Evolutionary conservation across 805 yeast genomes (phyloP).

Genomic region (Saturnispora besseyi): DNA sequence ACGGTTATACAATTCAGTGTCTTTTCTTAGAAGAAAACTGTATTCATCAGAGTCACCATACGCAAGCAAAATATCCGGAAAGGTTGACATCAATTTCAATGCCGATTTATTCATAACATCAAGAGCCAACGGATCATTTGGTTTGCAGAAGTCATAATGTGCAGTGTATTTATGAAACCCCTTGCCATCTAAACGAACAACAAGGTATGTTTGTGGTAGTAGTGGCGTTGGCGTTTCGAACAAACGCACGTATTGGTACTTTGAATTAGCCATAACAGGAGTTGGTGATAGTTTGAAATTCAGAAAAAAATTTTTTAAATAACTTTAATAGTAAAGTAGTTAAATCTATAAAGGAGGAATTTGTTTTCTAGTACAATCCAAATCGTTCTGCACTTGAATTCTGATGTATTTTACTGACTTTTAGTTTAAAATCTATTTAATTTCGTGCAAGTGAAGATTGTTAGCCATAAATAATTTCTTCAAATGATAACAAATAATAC

Average conservation of each 20-base stretch:
- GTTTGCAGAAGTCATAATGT: conserved; percentile 69
- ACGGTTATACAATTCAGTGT: conserved; percentile 68
- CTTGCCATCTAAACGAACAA: conserved; percentile 85
- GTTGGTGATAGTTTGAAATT: not conserved
- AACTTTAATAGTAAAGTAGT: no score
- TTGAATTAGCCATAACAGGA: conserved; percentile 63
- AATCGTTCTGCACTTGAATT: no score
- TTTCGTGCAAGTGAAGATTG: no score
- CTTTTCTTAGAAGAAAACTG: conserved; percentile 61
- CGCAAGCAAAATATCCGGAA: conserved; percentile 70
- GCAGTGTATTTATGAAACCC: conserved; percentile 84
- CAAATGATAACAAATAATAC: no score
- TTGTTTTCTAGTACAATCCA: no score
- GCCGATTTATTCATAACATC: conserved; percentile 80
- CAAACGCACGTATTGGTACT: conserved; percentile 76
- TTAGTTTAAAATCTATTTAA: no score
- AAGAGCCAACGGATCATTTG: conserved; percentile 76
- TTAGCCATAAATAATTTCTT: no score
- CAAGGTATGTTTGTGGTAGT: conserved; percentile 72
- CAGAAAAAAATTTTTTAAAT: no score
- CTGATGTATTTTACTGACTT: no score
- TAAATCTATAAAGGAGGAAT: no score
- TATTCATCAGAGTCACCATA: conserved; percentile 97
- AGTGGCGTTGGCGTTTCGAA: conserved; percentile 70
- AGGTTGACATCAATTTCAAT: conserved; percentile 44